These are phyloP conservation scores for Anthoceros angustus DNA, from an alignment of 225 moss, liverwort and hornwort genomes.

Conservation along the genomic window DNA sequence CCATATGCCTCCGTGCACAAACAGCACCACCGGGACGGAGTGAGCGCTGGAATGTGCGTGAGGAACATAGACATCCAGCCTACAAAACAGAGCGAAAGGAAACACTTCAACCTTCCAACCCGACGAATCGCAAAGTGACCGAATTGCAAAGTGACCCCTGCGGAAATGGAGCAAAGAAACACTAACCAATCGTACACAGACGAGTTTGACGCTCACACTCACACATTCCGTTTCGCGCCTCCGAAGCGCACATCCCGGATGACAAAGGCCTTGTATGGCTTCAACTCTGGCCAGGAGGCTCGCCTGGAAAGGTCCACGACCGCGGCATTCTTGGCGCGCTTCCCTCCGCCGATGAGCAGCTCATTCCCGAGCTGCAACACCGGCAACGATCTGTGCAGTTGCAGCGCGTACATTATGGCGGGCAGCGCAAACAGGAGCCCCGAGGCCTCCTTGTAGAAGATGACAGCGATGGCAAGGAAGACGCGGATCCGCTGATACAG, in stretches of 20 bases:
- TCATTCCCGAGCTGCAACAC: conserved; percentile 8
- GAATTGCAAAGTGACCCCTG: neutral
- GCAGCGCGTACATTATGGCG: conserved; percentile 37
- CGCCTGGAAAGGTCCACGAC: conserved; percentile 11
- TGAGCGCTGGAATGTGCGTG: conserved; percentile 8
- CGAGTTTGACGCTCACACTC: conserved; percentile 18
- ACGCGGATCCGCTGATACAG: conserved; percentile 17
- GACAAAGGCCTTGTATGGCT: conserved; percentile 17
- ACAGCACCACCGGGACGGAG: conserved; percentile 52
- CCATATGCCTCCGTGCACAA: conserved; percentile 93
- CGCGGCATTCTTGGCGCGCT: neutral
- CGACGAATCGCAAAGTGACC: neutral
- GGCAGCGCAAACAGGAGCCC: conserved; percentile 26
- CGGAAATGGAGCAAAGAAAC: neutral
- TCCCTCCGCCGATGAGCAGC: neutral
- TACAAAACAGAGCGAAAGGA: conserved; percentile 11
- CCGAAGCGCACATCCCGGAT: conserved; percentile 58
- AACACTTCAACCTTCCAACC: neutral
- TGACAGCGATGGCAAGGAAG: conserved; percentile 19
- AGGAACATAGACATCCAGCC: conserved; percentile 68
- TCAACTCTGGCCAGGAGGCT: conserved; percentile 13
- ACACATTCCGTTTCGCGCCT: conserved; percentile 40
- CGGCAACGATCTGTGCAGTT: conserved; percentile 22
- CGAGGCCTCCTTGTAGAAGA: conserved; percentile 22
- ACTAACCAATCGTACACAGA: neutral